These are phyloP conservation scores for Calycina herbarum DNA, from an alignment of 2,329 filamentous ascomycete genomes.

Conservation along the genomic window DNA sequence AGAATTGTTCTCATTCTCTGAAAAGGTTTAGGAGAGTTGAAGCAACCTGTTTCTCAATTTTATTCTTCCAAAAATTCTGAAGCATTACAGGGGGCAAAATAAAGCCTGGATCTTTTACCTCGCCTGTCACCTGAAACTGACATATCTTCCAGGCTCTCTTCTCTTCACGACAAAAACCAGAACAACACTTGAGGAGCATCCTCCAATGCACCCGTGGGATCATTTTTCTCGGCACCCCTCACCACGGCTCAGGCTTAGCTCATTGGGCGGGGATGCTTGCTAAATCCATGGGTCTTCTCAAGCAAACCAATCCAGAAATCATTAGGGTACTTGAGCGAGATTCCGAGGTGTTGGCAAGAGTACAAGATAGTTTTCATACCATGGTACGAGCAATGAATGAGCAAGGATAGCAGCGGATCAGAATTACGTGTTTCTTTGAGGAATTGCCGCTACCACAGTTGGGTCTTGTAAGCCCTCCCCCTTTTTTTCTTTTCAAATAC, in stretches of 20 bases:
- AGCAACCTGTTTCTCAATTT: too few relatives aligned
- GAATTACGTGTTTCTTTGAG: slow-evolving; percentile 41
- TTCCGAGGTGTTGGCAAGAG: slow-evolving; percentile 30
- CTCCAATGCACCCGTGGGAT: slow-evolving; percentile 36
- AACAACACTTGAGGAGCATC: slow-evolving; percentile 35
- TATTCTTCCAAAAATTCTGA: too few relatives aligned
- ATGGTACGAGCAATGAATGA: slow-evolving; percentile 32
- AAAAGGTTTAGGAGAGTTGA: too few relatives aligned
- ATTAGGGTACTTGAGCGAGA: slow-evolving; percentile 34
- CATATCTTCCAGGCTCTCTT: slow-evolving; percentile 32
- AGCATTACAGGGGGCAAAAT: too few relatives aligned
- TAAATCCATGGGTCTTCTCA: slow-evolving; percentile 2
- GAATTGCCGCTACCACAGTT: slow-evolving; percentile 35
- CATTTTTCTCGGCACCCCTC: slow-evolving; percentile 43
- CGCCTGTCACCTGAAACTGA: not conserved
- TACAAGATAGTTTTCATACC: slow-evolving; percentile 32
- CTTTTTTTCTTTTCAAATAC: not conserved
- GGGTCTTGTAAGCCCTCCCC: slow-evolving; percentile 14
- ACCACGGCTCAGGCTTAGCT: slow-evolving; percentile 39
- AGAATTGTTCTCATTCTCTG: too few relatives aligned
- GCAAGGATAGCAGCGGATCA: slow-evolving; percentile 21
- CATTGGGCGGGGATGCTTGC: slow-evolving; percentile 37
- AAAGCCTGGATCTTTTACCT: not conserved
- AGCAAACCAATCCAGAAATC: slow-evolving; percentile 38
- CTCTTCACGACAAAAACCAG: slow-evolving; percentile 36